phyloP scores from a whole-genome alignment of 2,329 filamentous ascomycete genomes.

The Sphaceloma murrayae region DNA sequence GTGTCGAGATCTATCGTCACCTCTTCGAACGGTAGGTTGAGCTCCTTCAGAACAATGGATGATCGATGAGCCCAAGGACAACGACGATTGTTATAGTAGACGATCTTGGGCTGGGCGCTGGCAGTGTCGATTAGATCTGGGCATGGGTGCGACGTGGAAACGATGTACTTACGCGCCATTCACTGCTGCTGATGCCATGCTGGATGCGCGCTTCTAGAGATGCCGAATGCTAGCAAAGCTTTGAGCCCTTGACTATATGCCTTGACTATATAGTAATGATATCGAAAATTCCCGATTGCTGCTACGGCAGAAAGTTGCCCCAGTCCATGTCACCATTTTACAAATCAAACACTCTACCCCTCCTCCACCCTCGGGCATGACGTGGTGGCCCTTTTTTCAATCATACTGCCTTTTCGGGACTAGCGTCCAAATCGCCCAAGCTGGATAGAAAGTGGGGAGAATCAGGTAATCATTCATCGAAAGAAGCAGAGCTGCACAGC shows the following conservation, averaged over 20 bases:
- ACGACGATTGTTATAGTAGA: conserved; percentile 58
- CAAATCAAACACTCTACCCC: conserved; percentile 14
- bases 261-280: neutral
- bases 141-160: too few relatives aligned
- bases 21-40: conserved; percentile 31
- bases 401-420: too few relatives aligned
- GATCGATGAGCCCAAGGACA: conserved; percentile 70
- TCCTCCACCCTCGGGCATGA: conserved; percentile 8
- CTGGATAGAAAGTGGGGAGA: too few relatives aligned
- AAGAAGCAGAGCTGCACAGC: too few relatives aligned
- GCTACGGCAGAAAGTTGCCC: too few relatives aligned
- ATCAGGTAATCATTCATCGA: too few relatives aligned
- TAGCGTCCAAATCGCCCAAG: too few relatives aligned
- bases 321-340: too few relatives aligned
- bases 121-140: neutral
- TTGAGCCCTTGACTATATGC: neutral
- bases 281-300: too few relatives aligned
- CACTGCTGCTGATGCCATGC: conserved; percentile 1
- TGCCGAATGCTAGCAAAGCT: neutral
- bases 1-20: conserved; percentile 49
- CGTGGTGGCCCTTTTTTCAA: too few relatives aligned
- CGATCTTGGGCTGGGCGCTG: conserved; percentile 41
- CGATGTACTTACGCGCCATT: conserved; percentile 9
- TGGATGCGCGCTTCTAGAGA: neutral
- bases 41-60: conserved; percentile 26